These are phyloP conservation scores for Leccinellum rugosiceps DNA, from an alignment of 768 basidiomycete genomes.

Conservation along the genomic window DNA sequence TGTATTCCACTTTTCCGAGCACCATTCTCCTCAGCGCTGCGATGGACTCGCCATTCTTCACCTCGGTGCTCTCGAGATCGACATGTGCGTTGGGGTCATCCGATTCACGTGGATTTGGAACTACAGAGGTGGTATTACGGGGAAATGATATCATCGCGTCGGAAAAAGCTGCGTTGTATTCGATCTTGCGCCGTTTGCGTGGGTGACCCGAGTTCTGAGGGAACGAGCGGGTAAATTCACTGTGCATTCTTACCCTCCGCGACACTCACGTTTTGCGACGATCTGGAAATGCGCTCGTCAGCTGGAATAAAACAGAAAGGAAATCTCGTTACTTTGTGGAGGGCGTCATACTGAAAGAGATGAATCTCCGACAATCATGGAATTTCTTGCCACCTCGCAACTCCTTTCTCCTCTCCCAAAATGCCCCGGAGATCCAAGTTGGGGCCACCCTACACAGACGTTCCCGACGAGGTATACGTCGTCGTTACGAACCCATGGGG, in stretches of 20 bases:
- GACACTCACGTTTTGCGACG: slow-evolving; percentile 50
- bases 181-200: slow-evolving; percentile 20
- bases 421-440: slow-evolving; percentile 23
- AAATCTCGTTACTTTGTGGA: slow-evolving; percentile 12
- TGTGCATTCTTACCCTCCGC: background rate
- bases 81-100: slow-evolving; percentile 5
- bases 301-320: background rate
- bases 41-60: slow-evolving; percentile 49
- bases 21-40: slow-evolving; percentile 51
- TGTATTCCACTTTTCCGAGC: slow-evolving; percentile 42
- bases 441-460: slow-evolving; percentile 28
- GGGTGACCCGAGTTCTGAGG: slow-evolving; percentile 8
- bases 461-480: slow-evolving; percentile 20
- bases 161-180: slow-evolving; percentile 1
- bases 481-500: slow-evolving; percentile 28
- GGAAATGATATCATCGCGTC: background rate
- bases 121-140: slow-evolving; percentile 8
- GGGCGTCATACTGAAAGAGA: slow-evolving; percentile 5
- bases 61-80: slow-evolving; percentile 24
- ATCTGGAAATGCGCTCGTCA: slow-evolving; percentile 10
- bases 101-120: background rate
- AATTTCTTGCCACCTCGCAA: slow-evolving; percentile 2
- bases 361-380: slow-evolving; percentile 15
- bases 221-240: background rate
- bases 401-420: background rate